Evolutionary conservation across 164 flowering plant species (phyloP), one percentile per base, ranked within the genome.

Genomic region (Annona squamosa): DNA sequence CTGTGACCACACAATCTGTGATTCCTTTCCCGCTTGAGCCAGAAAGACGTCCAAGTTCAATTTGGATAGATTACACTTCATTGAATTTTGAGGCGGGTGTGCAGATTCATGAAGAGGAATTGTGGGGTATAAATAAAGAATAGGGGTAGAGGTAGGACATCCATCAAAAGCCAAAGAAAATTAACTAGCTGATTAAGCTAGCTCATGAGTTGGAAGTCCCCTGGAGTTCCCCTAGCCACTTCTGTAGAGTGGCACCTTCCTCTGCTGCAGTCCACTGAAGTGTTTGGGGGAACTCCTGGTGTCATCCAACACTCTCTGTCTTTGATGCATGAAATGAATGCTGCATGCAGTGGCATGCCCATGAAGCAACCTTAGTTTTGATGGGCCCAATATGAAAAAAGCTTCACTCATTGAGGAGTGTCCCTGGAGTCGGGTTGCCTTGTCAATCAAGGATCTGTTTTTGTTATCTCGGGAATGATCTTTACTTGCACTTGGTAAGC

Each of bases 211-310:
- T 52, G 59, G 59, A 42, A 5, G 16, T 7, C 68, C 42, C 68
- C 68, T 4, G 17, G 68, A 66, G 68, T 66, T 66, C 68, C 68
- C 18, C 68, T 44, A 65, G 42, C 41, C 68, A 66, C 46, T 66
- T 42, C 10, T 42, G 5, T 2, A 12, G 13, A 10, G 9, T 52
- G 59, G 46, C 4, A n/a, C 43, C 68, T 44, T 13, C 59, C 12
- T 13, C 16, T 4, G 44, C 4, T 4, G 12, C 37, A 26, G 41
- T 37, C 44, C 5, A 42, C 68, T 66, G 18, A 66, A 66, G 68
- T 66, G 68, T 42, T 44, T 66, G 43, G 68, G 43, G 68, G 47
- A 66, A 66, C 68, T 66, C 68, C 45, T 5, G 68, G 68, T 12
- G 68, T 37, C 42, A 42, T 17, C 68, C 68, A 66, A 66, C 68